Evolutionary conservation across 1,284 basidiomycete genomes (phyloP).

Genomic region (Malassezia japonica): DNA sequence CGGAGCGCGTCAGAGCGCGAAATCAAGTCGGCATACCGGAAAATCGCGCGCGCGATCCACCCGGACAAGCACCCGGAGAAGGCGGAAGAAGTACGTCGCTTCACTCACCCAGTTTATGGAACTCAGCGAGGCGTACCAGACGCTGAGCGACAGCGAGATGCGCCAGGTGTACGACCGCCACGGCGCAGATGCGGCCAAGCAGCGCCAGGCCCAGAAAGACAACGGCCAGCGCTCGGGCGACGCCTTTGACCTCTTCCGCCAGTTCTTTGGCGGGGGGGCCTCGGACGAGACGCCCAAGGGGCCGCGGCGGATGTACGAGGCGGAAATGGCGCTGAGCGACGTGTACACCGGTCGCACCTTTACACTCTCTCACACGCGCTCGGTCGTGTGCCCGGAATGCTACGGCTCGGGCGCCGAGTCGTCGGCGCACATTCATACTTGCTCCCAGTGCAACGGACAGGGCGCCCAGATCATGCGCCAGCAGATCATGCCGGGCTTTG

Average conservation of each 20-base stretch:
- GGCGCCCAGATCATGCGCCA: conserved; percentile 41
- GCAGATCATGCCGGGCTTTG: conserved; percentile 48
- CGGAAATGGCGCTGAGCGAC: conserved; percentile 34
- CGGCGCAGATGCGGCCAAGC: conserved; percentile 43
- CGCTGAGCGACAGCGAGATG: conserved; percentile 34
- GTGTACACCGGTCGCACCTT: conserved; percentile 39
- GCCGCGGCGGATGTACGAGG: conserved; percentile 38
- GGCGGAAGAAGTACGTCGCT: conserved; percentile 20
- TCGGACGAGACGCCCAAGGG: conserved; percentile 29
- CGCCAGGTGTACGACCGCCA: conserved; percentile 42
- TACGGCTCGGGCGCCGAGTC: conserved; percentile 44
- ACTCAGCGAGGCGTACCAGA: conserved; percentile 49
- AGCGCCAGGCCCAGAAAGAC: conserved; percentile 33
- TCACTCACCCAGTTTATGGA: conserved; percentile 43
- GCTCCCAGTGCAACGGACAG: conserved; percentile 33
- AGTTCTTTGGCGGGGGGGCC: conserved; percentile 40
- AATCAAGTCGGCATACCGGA: conserved; percentile 45
- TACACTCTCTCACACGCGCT: conserved; percentile 31
- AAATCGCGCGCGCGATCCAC: conserved; percentile 42
- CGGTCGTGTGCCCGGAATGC: conserved; percentile 39
- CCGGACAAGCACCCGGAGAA: conserved; percentile 48
- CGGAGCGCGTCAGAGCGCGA: conserved; percentile 35
- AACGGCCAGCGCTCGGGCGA: conserved; percentile 22
- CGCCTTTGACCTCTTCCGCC: conserved; percentile 43
- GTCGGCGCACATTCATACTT: conserved; percentile 37